phyloP scores from a whole-genome alignment of 768 basidiomycete genomes.

The Tulasnella sp. region DNA sequence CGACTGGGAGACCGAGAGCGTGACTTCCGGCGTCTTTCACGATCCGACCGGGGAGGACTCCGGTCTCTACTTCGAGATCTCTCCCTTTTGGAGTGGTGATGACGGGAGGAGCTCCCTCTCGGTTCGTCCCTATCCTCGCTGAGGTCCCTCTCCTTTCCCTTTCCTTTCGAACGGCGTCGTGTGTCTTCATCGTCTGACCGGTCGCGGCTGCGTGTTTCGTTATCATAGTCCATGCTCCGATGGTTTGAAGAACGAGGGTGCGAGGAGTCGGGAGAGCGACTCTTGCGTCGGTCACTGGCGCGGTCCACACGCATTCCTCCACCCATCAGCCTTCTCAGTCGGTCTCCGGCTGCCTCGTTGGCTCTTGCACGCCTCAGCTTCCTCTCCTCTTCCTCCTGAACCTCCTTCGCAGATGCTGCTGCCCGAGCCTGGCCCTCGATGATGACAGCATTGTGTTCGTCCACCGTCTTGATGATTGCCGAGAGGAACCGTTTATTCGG shows the following conservation, averaged over 20 bases:
- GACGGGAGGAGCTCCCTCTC: constrained; percentile 1
- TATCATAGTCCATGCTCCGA: neutral
- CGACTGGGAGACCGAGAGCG: neutral
- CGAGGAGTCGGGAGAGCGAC: neutral
- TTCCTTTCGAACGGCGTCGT: neutral
- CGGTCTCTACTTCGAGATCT: neutral
- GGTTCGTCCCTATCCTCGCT: neutral
- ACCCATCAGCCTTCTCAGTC: constrained; percentile 32
- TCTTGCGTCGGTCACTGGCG: constrained; percentile 1
- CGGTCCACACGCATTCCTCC: constrained; percentile 18
- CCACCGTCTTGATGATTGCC: constrained; percentile 78
- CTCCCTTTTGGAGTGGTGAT: neutral
- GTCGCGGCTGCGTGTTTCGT: neutral
- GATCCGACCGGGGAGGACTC: neutral
- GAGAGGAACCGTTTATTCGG: constrained; percentile 41
- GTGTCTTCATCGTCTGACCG: neutral
- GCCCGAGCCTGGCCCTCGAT: constrained; percentile 26
- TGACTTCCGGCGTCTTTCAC: neutral
- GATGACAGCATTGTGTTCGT: constrained; percentile 88
- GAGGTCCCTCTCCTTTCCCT: neutral
- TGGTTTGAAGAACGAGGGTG: neutral
- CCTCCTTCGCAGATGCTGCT: constrained; percentile 20
- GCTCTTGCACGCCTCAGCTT: constrained; percentile 44
- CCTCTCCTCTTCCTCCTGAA: constrained; percentile 18
- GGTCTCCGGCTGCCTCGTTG: constrained; percentile 62